phyloP scores from a whole-genome alignment of 805 yeast genomes.

The Ogataea minuta region DNA sequence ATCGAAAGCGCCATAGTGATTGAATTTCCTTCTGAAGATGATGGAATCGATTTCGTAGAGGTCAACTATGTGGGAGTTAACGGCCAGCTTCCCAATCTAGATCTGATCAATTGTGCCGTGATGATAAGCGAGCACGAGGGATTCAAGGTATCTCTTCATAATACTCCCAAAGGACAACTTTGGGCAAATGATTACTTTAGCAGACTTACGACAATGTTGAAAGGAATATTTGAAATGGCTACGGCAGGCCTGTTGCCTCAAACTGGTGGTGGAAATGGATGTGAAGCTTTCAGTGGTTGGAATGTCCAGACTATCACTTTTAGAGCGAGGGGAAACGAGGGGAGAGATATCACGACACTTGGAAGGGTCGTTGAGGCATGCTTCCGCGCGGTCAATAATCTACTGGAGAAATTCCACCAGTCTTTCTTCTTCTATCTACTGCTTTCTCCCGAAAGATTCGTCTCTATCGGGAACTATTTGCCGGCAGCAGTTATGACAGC shows the following conservation, averaged over 20 bases:
- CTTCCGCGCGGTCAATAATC: conserved; percentile 84
- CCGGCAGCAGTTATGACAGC: conserved; percentile 81
- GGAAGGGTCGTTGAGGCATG: conserved; percentile 88
- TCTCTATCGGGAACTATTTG: conserved; percentile 89
- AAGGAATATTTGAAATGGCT: conserved; percentile 69
- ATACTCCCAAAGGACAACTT: conserved; percentile 46
- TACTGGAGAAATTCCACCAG: conserved; percentile 94
- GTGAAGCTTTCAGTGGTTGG: conserved; percentile 95
- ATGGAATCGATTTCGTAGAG: conserved; percentile 72
- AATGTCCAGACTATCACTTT: conserved; percentile 87
- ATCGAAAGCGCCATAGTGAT: conserved; percentile 86
- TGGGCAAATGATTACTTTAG: conserved; percentile 47
- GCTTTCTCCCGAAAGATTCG: conserved; percentile 74
- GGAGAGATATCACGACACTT: conserved; percentile 82
- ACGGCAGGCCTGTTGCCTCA: conserved; percentile 56
- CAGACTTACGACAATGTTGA: conserved; percentile 56
- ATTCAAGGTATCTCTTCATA: conserved; percentile 65
- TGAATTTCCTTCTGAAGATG: conserved; percentile 65
- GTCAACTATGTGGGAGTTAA: conserved; percentile 82
- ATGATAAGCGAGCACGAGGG: conserved; percentile 73
- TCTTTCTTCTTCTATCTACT: conserved; percentile 90
- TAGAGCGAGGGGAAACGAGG: conserved; percentile 52
- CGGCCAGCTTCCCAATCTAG: conserved; percentile 95
- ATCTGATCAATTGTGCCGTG: conserved; percentile 80
- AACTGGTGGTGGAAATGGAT: conserved; percentile 47